Evolutionary conservation across 306 rosid genomes (phyloP).

Genomic region (cucumber (Cucumis sativus)): DNA sequence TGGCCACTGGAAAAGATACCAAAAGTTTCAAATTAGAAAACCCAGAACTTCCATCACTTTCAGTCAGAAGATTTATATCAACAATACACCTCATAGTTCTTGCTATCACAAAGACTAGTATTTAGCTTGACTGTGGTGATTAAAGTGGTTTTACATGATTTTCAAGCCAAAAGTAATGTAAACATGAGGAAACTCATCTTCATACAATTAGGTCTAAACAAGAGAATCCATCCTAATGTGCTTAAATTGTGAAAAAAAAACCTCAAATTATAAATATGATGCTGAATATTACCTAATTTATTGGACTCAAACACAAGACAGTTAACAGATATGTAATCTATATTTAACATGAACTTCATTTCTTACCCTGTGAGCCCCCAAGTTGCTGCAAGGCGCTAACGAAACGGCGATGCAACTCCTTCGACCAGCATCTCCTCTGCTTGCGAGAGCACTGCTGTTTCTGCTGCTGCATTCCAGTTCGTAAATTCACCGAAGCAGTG

Average conservation of each 20-base stretch:
- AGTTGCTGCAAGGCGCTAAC: conserved; percentile 80
- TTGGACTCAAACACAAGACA: neutral
- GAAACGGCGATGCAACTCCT: conserved; percentile 80
- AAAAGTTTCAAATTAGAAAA: neutral
- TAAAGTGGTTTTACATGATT: neutral
- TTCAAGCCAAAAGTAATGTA: neutral
- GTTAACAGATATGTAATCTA: neutral
- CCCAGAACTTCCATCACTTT: neutral
- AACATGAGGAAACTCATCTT: neutral
- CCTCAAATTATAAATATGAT: neutral
- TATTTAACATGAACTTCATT: conserved; percentile 2
- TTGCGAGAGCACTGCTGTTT: conserved; percentile 49
- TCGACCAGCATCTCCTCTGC: conserved; percentile 97
- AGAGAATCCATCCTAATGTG: neutral
- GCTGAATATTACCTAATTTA: neutral
- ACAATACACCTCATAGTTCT: neutral
- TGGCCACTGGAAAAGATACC: conserved; percentile 49
- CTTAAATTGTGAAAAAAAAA: neutral
- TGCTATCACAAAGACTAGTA: neutral
- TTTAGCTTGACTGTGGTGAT: neutral
- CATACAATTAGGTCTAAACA: neutral
- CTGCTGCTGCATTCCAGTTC: conserved; percentile 24
- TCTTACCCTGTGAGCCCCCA: conserved; percentile 90
- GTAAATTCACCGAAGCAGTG: conserved; percentile 29
- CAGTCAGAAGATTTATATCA: neutral